Evolutionary conservation across 1,284 basidiomycete species (phyloP).

Genomic region (Marasmius fiardii): DNA sequence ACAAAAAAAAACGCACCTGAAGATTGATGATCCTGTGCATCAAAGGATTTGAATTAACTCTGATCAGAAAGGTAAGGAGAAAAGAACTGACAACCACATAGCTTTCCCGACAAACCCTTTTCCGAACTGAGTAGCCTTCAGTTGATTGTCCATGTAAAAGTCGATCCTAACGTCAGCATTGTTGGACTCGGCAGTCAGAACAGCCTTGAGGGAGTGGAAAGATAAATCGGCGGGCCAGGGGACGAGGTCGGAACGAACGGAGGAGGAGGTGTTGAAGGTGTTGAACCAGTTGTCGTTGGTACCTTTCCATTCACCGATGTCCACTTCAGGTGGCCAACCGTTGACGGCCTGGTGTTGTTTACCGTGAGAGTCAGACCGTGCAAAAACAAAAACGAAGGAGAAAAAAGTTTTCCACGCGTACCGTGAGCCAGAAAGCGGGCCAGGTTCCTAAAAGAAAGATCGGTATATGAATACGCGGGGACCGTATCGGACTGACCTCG

Average conservation of each 20-base stretch:
- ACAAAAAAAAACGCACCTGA: constrained; percentile 26
- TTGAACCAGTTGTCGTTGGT: constrained; percentile 42
- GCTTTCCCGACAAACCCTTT: constrained; percentile 35
- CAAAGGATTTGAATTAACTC: neutral
- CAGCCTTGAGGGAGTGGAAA: constrained; percentile 40
- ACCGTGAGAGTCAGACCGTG: neutral
- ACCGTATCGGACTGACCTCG: neutral
- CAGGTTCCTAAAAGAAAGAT: constrained; percentile 29
- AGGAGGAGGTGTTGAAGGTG: constrained; percentile 28
- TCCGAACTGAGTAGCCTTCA: constrained; percentile 35
- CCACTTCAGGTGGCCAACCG: constrained; percentile 39
- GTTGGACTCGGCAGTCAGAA: constrained; percentile 34
- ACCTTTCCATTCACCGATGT: constrained; percentile 46
- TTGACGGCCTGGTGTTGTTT: constrained; percentile 29
- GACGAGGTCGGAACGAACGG: constrained; percentile 35
- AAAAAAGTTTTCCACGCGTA: neutral
- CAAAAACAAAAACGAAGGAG: neutral
- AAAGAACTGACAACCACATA: constrained; percentile 35
- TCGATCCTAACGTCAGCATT: constrained; percentile 34
- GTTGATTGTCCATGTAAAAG: constrained; percentile 36
- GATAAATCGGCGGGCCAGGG: constrained; percentile 39
- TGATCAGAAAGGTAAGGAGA: neutral
- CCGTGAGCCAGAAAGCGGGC: constrained; percentile 39
- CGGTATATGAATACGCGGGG: neutral
- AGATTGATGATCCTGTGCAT: constrained; percentile 36